These are phyloP conservation scores for Elsinoe arachidis DNA, from an alignment of 2,329 filamentous ascomycete genomes.

Conservation along the genomic window DNA sequence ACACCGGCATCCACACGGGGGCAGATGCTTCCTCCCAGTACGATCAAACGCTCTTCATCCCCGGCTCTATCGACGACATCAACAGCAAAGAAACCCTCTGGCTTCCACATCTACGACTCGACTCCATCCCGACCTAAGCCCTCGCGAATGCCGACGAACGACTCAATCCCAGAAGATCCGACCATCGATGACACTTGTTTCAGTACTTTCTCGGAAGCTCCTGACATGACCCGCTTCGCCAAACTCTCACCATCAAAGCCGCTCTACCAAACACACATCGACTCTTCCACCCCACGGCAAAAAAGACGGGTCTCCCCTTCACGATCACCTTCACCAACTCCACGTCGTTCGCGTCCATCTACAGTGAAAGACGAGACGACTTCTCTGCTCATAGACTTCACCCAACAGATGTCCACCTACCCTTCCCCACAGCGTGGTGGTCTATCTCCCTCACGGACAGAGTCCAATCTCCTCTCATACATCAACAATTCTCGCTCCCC, in stretches of 20 bases:
- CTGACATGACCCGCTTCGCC: constrained; percentile 76
- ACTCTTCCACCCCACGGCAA: constrained; percentile 44
- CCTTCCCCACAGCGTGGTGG: constrained; percentile 30
- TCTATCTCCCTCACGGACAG: constrained; percentile 35
- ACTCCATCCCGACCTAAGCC: constrained; percentile 11
- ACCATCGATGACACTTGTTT: constrained; percentile 62
- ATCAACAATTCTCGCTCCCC: constrained; percentile 36
- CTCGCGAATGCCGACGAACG: constrained; percentile 10
- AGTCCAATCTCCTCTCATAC: constrained; percentile 40
- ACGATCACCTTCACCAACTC: constrained; percentile 43
- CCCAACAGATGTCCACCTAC: constrained; percentile 60
- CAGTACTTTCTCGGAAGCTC: constrained; percentile 82
- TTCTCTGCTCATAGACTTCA: constrained; percentile 80
- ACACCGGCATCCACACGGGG: not conserved
- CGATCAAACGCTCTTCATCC: constrained; percentile 15
- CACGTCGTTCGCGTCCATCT: constrained; percentile 38
- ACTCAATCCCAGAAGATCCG: constrained; percentile 16
- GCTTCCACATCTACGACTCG: constrained; percentile 16
- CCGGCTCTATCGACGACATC: constrained; percentile 13
- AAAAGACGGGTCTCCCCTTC: constrained; percentile 34
- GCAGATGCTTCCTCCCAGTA: constrained; percentile 11
- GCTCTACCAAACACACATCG: constrained; percentile 30
- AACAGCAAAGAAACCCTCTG: constrained; percentile 20
- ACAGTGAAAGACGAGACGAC: constrained; percentile 48
- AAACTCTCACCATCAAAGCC: constrained; percentile 40